Evolutionary conservation across 257 asterid genomes (phyloP).

Genomic region (Fraxinus pennsylvanica): DNA sequence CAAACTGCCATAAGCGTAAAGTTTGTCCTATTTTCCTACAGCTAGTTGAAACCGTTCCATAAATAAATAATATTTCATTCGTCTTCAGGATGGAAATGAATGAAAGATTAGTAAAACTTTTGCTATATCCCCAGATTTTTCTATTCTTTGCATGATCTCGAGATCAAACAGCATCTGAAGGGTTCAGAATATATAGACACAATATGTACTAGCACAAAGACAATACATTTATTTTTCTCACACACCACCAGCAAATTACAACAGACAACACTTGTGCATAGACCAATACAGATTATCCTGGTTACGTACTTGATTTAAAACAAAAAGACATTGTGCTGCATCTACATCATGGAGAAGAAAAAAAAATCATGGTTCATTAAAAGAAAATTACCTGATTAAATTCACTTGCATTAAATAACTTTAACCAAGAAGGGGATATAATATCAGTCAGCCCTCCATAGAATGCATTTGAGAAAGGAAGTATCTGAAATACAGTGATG

Average conservation of each 20-base stretch:
- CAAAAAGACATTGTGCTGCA: not conserved
- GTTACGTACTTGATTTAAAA: not conserved
- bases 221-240: conserved; percentile 15
- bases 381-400: conserved; percentile 80
- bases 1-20: conserved; percentile 8
- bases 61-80: not conserved
- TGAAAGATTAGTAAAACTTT: not conserved
- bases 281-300: not conserved
- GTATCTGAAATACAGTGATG: conserved; percentile 61
- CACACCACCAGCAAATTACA: conserved; percentile 19
- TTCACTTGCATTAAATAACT: conserved; percentile 88
- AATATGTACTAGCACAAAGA: conserved; percentile 11
- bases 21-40: not conserved
- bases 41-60: conserved; percentile 12
- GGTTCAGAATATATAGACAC: not conserved
- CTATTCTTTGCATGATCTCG: not conserved
- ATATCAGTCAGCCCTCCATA: conserved; percentile 89
- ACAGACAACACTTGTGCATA: conserved; percentile 13
- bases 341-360: not conserved
- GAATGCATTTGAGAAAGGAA: conserved; percentile 93
- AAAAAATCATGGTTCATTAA: conserved; percentile 22
- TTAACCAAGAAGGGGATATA: conserved; percentile 94
- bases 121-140: not conserved
- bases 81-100: not conserved
- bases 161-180: conserved; percentile 10